Evolutionary conservation across 2,329 filamentous ascomycete species (phyloP), one percentile per base, ranked within the genome.

Genomic region (Fusarium napiforme): DNA sequence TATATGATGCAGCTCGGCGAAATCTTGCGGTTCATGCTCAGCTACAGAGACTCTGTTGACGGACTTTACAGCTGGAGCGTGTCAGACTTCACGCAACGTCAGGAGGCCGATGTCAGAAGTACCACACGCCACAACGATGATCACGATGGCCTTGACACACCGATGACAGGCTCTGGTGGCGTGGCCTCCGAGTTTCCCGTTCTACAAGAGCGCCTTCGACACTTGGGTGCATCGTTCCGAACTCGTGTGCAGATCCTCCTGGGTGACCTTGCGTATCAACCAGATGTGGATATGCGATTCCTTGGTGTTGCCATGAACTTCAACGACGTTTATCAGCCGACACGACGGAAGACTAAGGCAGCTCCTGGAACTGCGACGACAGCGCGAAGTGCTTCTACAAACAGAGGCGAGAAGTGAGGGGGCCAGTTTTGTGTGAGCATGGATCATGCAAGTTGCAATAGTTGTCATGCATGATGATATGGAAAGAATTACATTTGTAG

Each of bases 291-390:
- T 81, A 94, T 99, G 91, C 89, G 96, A 61, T 98, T 98, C 86
- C 84, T 99, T 74, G 96, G 94, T 43, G 95, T 98, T 52, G 93
- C 96, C 45, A 98, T 99, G 94, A 99, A 98, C 83, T 99, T 98
- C 83, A 99, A 99, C 83, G 96, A 98, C 81, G 93, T 97, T 32
- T 98, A 98, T 82, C 90, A 93, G 82, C 93, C 94, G 19, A 89
- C 91, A 49, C 87, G 91, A 77, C 89, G 91, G 80, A 91, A 91
- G 83, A 84, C 87, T 66, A 87, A 85, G 81, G 58, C 77, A 9
- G 71, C 75, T 18, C 72, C 77, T 11, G 73, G 77, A 10, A 65
- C 71, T 16, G 68, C 60, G n/a, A 62, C 72, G 23, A 72, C 75
- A 34, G 70, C 75, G 32, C 78, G 75, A 37, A 70, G 65, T 49